A percentile compares a stretch with the other conserved stretches of the same genome.
These are phyloP conservation scores for Lentinula raphanica DNA, from an alignment of 768 basidiomycete genomes.

Conservation along the genomic window DNA sequence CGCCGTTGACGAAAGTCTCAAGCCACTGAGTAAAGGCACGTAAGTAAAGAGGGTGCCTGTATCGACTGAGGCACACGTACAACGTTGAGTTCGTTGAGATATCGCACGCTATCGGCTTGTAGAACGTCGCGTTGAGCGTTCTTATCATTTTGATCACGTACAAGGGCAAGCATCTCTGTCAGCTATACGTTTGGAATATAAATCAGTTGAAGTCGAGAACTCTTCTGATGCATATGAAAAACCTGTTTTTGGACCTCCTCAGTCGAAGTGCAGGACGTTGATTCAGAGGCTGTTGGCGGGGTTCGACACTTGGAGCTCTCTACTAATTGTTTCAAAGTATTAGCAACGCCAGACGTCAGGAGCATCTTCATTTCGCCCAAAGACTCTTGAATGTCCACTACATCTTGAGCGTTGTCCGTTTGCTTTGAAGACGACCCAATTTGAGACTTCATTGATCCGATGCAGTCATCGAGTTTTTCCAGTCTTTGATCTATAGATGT, in stretches of 20 bases:
- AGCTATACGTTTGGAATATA: conserved; percentile 23
- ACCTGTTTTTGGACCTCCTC: neutral
- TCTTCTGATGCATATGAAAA: too few species aligned
- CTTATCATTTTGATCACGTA: conserved; percentile 44
- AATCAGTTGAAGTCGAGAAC: neutral
- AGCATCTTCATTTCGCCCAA: conserved; percentile 35
- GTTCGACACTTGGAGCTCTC: conserved; percentile 14
- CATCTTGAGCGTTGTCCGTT: neutral
- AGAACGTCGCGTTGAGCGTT: conserved; percentile 50
- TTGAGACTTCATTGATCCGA: neutral
- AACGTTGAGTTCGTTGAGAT: conserved; percentile 71
- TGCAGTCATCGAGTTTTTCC: neutral
- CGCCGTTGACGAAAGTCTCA: conserved; percentile 73
- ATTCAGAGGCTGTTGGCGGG: neutral
- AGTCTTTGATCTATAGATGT: conserved; percentile 1
- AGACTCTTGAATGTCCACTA: conserved; percentile 22
- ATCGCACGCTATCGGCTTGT: conserved; percentile 70
- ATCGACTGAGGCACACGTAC: conserved; percentile 30
- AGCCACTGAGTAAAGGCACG: conserved; percentile 61
- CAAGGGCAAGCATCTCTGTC: conserved; percentile 39
- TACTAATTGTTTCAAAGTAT: conserved; percentile 27
- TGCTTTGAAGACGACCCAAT: neutral
- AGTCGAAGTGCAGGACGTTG: neutral
- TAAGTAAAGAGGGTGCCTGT: neutral
- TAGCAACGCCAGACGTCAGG: conserved; percentile 33